phyloP scores from a whole-genome alignment of 257 asterid species.

The Thymus mandschuricus region DNA sequence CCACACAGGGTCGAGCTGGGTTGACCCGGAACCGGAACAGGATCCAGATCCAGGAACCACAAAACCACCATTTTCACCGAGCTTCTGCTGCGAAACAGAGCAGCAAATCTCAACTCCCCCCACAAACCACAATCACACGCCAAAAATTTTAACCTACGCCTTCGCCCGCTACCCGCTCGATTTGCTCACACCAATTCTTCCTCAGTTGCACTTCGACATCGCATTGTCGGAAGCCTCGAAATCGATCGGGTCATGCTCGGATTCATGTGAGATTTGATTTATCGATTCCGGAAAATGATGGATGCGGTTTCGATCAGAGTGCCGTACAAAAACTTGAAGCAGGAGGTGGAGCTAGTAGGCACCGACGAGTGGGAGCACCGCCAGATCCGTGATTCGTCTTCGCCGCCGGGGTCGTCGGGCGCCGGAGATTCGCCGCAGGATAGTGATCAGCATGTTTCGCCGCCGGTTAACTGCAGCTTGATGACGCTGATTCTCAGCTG shows the following conservation, averaged over 20 bases:
- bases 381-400: slow-evolving; percentile 50
- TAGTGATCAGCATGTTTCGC: slow-evolving; percentile 38
- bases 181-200: not conserved
- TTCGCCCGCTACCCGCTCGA: not conserved
- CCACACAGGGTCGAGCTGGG: not conserved
- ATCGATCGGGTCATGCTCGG: slow-evolving; percentile 33
- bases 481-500: slow-evolving; percentile 76
- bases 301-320: slow-evolving; percentile 87
- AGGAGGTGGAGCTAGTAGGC: slow-evolving; percentile 80
- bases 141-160: slow-evolving; percentile 20
- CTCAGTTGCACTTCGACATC: not conserved
- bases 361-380: slow-evolving; percentile 56
- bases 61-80: slow-evolving; percentile 6
- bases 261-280: slow-evolving; percentile 31
- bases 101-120: slow-evolving; percentile 16
- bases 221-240: slow-evolving; percentile 23
- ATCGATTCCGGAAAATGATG: slow-evolving; percentile 44
- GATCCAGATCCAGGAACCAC: slow-evolving; percentile 9
- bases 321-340: slow-evolving; percentile 76
- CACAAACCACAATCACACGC: slow-evolving; percentile 11
- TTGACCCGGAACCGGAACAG: not conserved
- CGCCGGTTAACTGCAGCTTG: slow-evolving; percentile 55
- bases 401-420: slow-evolving; percentile 43
- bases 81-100: slow-evolving; percentile 11
- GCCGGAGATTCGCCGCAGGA: slow-evolving; percentile 44